Evolutionary conservation across 129 eudicot genomes (phyloP).

Genomic region (Scalesia atractyloides): DNA sequence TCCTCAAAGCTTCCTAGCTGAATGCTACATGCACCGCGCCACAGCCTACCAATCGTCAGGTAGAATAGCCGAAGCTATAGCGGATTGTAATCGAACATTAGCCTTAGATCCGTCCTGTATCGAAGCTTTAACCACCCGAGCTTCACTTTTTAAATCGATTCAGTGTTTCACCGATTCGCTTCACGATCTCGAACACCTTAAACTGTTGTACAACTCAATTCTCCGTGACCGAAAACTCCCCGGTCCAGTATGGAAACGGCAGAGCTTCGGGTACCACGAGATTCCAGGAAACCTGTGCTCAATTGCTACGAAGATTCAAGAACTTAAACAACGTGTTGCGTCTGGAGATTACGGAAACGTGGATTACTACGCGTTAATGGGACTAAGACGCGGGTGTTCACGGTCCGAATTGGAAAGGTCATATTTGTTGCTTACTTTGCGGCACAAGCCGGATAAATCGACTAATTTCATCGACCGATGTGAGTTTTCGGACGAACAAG

Average conservation of each 20-base stretch:
- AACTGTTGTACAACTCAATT: slow-evolving; percentile 69
- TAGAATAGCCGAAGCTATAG: slow-evolving; percentile 69
- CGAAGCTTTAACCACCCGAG: slow-evolving; percentile 63
- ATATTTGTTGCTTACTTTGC: slow-evolving; percentile 62
- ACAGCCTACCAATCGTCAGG: slow-evolving; percentile 57
- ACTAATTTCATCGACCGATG: slow-evolving; percentile 68
- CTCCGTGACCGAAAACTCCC: slow-evolving; percentile 70
- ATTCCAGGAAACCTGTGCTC: slow-evolving; percentile 69
- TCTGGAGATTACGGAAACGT: slow-evolving; percentile 77
- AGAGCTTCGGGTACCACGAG: slow-evolving; percentile 55
- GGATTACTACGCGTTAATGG: slow-evolving; percentile 70
- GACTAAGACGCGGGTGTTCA: slow-evolving; percentile 75
- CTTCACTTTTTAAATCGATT: slow-evolving; percentile 66
- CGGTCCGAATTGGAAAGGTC: slow-evolving; percentile 85
- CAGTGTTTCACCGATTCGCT: slow-evolving; percentile 76
- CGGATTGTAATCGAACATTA: slow-evolving; percentile 75
- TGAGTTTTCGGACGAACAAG: slow-evolving; percentile 70
- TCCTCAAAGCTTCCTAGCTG: slow-evolving; percentile 76
- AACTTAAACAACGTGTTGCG: slow-evolving; percentile 62
- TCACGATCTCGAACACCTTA: slow-evolving; percentile 86
- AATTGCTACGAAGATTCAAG: slow-evolving; percentile 55
- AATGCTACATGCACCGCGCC: slow-evolving; percentile 80
- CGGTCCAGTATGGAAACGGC: slow-evolving; percentile 78
- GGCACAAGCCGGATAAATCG: slow-evolving; percentile 85
- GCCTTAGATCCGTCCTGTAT: slow-evolving; percentile 71